A percentile compares a stretch with the other conserved stretches of the same genome.
Evolutionary conservation across 176 grass and related monocot genomes (phyloP).

Genomic region (Lolium perenne): DNA sequence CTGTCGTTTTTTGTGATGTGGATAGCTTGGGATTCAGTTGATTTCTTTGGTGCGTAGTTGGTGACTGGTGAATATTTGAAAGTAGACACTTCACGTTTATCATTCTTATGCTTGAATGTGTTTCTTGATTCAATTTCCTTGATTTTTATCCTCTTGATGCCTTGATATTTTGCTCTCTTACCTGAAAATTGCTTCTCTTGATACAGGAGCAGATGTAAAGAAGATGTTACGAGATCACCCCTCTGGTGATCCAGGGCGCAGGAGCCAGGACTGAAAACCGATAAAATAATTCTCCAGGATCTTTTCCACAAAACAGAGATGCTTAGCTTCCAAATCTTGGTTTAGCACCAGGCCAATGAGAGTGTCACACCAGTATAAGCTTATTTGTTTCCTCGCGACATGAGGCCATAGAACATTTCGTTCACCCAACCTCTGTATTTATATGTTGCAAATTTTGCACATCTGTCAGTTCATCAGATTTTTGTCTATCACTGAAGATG

Average conservation of each 20-base stretch:
- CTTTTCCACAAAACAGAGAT: conserved; percentile 46
- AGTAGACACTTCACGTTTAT: not conserved
- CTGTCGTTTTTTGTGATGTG: not conserved
- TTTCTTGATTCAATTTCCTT: not conserved
- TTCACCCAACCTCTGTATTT: conserved; percentile 7
- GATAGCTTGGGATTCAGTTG: conserved; percentile 26
- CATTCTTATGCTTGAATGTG: not conserved
- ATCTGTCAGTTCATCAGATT: not conserved
- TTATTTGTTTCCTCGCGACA: not conserved
- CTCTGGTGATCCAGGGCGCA: conserved; percentile 75
- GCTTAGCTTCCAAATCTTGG: not conserved
- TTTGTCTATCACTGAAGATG: not conserved
- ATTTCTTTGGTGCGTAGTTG: not conserved
- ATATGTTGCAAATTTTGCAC: not conserved
- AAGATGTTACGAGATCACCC: conserved; percentile 73
- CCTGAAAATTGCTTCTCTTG: not conserved
- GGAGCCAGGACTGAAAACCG: conserved; percentile 82
- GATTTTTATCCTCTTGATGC: not conserved
- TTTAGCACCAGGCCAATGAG: conserved; percentile 17
- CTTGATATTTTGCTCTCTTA: not conserved
- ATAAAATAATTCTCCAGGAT: conserved; percentile 70
- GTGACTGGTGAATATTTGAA: conserved; percentile 27
- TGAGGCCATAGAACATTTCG: not conserved
- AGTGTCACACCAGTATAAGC: not conserved
- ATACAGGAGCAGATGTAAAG: conserved; percentile 80